These are phyloP conservation scores for Neurospora crassa DNA, from an alignment of 2,329 filamentous ascomycete genomes.

Conservation along the genomic window DNA sequence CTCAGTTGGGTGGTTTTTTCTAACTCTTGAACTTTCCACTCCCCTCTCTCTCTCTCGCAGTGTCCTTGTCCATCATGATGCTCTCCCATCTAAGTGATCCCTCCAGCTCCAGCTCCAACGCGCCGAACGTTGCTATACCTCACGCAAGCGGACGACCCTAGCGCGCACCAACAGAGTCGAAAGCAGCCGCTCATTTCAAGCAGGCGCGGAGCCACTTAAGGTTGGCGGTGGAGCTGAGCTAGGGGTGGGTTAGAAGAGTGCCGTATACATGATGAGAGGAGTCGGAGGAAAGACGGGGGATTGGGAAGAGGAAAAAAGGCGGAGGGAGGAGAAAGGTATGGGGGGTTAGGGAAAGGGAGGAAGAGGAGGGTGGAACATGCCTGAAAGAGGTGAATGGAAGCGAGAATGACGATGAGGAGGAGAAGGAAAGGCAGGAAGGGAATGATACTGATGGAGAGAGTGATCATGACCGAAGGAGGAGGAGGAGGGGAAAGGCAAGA, in stretches of 20 bases:
- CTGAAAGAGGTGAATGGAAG: slow-evolving; percentile 8
- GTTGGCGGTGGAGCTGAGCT: slow-evolving; percentile 23
- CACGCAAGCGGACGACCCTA: slow-evolving; percentile 30
- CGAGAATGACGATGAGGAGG: slow-evolving; percentile 16
- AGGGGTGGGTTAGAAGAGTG: slow-evolving; percentile 23
- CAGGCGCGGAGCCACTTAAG: slow-evolving; percentile 28
- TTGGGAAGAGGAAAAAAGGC: slow-evolving; percentile 25
- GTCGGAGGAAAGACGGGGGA: slow-evolving; percentile 19
- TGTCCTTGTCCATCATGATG: not conserved
- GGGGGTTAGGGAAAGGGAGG: slow-evolving; percentile 4
- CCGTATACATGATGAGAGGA: slow-evolving; percentile 28
- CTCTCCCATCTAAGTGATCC: not conserved
- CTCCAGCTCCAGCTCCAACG: slow-evolving; percentile 12
- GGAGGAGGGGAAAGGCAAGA: slow-evolving; percentile 1
- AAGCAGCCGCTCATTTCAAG: slow-evolving; percentile 30
- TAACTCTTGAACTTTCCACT: too few species aligned
- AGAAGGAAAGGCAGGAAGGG: not conserved
- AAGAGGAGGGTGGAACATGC: not conserved
- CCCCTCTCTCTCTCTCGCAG: not conserved
- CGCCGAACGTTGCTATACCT: slow-evolving; percentile 31
- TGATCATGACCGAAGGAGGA: not conserved
- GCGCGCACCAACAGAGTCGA: slow-evolving; percentile 29
- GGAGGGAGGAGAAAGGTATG: slow-evolving; percentile 22
- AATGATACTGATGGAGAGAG: not conserved
- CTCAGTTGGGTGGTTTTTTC: too few species aligned